A percentile compares a stretch with the other conserved stretches of the same genome.
Evolutionary conservation across 371 early-diverging fungal genomes (phyloP).

Genomic region (Astathelohania contejeani): DNA sequence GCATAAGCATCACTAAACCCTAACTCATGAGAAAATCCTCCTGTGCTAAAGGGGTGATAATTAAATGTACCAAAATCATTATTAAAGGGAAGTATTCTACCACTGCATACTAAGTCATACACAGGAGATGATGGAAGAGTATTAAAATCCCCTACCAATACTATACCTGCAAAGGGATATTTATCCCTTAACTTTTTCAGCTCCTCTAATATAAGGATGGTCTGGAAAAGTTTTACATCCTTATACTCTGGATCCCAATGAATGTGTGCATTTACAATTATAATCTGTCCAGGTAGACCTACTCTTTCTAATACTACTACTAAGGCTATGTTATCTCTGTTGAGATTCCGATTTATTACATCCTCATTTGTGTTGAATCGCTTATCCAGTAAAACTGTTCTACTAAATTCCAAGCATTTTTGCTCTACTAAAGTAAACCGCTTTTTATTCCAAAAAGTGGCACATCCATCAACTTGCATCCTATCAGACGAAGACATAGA

Average conservation of each 20-base stretch:
- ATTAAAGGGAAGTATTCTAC: conserved; percentile 8
- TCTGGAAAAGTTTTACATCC: conserved; percentile 92
- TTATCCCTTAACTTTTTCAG: conserved; percentile 54
- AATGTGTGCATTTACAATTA: conserved; percentile 66
- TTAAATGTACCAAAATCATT: conserved; percentile 61
- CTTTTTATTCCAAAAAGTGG: conserved; percentile 71
- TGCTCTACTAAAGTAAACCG: conserved; percentile 62
- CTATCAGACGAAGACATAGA: conserved; percentile 75
- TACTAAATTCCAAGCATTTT: conserved; percentile 71
- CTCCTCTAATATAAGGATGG: conserved; percentile 79
- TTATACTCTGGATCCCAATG: conserved; percentile 57
- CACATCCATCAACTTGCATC: conserved; percentile 80
- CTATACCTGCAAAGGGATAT: conserved; percentile 43
- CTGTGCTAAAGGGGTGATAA: conserved; percentile 67
- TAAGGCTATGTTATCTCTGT: conserved; percentile 84
- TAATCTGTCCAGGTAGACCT: conserved; percentile 47
- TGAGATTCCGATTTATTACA: conserved; percentile 69
- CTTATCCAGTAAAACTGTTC: conserved; percentile 65
- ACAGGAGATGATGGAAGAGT: conserved; percentile 74
- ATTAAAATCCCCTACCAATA: conserved; percentile 80
- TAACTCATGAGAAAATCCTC: conserved; percentile 51
- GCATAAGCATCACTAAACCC: conserved; percentile 53
- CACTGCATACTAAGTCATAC: conserved; percentile 63
- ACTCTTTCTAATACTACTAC: conserved; percentile 65
- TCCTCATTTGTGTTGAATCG: conserved; percentile 73